These are phyloP conservation scores for Marvania coccoides DNA, from an alignment of 139 green algal species.

Conservation along the genomic window DNA sequence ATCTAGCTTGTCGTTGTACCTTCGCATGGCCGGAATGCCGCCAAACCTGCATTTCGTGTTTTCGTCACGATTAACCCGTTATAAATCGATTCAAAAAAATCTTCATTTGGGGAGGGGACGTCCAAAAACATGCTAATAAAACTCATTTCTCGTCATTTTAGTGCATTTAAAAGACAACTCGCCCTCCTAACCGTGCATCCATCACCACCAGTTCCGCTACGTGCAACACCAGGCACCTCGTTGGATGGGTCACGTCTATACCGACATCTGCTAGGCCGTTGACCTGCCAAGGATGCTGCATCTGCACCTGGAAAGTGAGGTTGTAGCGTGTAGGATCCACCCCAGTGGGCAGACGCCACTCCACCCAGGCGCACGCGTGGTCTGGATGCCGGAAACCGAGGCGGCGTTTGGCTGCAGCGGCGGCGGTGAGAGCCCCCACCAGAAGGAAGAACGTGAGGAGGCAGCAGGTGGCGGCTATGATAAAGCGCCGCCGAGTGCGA, in stretches of 20 bases:
- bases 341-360: constrained; percentile 31
- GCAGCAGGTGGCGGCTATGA: background rate
- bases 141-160: background rate
- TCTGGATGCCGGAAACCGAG: background rate
- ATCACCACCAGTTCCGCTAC: constrained; percentile 33
- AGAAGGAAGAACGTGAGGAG: background rate
- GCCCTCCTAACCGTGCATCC: constrained; percentile 10
- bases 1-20: constrained; percentile 14
- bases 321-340: constrained; percentile 42
- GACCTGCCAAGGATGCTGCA: constrained; percentile 21
- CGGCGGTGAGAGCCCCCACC: constrained; percentile 3
- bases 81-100: background rate
- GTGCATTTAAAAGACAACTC: background rate
- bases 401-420: background rate
- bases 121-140: background rate
- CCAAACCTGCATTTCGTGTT: background rate
- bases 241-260: constrained; percentile 17
- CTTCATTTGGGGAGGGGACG: background rate
- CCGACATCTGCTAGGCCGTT: constrained; percentile 26
- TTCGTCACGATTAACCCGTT: background rate
- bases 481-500: constrained; percentile 8
- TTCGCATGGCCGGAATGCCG: background rate
- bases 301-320: constrained; percentile 31
- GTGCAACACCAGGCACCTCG: constrained; percentile 60
- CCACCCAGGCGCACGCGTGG: constrained; percentile 33